Evolutionary conservation across 257 asterid genomes (phyloP).

Genomic region (Penstemon davidsonii): DNA sequence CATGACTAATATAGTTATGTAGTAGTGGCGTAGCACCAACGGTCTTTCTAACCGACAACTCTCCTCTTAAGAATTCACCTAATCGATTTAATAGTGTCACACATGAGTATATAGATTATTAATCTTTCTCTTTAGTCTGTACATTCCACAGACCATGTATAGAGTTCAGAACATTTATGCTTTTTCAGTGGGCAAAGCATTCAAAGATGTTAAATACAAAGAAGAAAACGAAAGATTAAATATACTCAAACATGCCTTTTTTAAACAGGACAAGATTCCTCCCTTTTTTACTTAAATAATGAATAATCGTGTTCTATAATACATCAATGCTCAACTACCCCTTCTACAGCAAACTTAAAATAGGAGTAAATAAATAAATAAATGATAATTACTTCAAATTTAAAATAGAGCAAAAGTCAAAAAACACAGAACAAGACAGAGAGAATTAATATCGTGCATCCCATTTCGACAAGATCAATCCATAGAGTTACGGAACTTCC

Average conservation of each 20-base stretch:
- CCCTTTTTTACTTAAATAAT: constrained; percentile 6
- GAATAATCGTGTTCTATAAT: constrained; percentile 1
- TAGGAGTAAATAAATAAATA: background rate
- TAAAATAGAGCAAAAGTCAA: background rate
- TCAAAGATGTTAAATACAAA: background rate
- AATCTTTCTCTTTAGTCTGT: background rate
- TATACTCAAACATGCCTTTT: background rate
- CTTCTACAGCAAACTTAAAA: background rate
- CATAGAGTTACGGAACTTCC: background rate
- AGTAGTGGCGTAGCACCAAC: background rate
- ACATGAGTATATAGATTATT: constrained; percentile 14
- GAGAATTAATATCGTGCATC: too few species aligned
- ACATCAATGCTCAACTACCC: background rate
- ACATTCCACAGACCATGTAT: background rate
- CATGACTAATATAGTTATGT: background rate
- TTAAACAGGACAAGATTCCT: constrained; percentile 8
- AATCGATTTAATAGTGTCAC: background rate
- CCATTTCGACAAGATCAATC: background rate
- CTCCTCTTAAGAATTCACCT: background rate
- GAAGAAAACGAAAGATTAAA: background rate
- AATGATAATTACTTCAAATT: too few species aligned
- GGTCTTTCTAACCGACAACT: background rate
- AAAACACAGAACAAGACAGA: background rate
- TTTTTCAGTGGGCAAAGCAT: constrained; percentile 30
- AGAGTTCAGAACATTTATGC: constrained; percentile 19